Base-by-base conservation (phyloP, 305 asterid genomes). In the Fraxinus albicans region DNA sequence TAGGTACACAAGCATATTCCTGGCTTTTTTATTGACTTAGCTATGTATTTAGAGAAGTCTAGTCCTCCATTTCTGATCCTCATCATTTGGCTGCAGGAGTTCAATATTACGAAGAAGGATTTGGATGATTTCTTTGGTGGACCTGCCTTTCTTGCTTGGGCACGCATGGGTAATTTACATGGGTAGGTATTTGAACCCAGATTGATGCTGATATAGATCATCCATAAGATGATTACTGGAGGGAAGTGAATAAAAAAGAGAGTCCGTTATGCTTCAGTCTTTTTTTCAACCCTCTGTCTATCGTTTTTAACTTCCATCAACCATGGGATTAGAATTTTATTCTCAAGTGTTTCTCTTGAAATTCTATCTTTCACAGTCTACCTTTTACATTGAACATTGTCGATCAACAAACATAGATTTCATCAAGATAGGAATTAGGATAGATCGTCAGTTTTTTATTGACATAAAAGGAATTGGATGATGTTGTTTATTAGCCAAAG, bases 121-220 rank as follows among this genome's bases (percentile, higher is more conserved):
- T 87, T 96, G 87, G 84, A 88, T 81, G 84, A 89, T 89, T 96
- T 94, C 93, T 96, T 96, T 85, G 98, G 99, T 77, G 99, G 99
- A 85, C 99, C 99, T 82, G 98, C 98, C 50, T 96, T 94, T 89
- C 98, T 96, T 89, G 98, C 98, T 82, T 96, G 99, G 99, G 99
- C 98, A 83, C 99, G 99, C 86, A 92, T 96, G 98, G 99, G 98
- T 55, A 96, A 96, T 89, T 90, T 96, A 82, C 99, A 96, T 79
- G 91, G 94, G 99, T 96, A 83, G 84, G 94, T 81, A 81, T 35
- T 60, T 76, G 34, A 74, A 33, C 29, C 36, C 25, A 83, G 73
- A 9, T 42, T 70, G 44, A 33, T 58, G 72, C 79, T 50, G 8
- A 34, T 73, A 38, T 69, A 9, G 44, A 65, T 23, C 65, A 36